Conservation (phyloP, 305 asterid genomes). For the Lippia alba region DNA sequence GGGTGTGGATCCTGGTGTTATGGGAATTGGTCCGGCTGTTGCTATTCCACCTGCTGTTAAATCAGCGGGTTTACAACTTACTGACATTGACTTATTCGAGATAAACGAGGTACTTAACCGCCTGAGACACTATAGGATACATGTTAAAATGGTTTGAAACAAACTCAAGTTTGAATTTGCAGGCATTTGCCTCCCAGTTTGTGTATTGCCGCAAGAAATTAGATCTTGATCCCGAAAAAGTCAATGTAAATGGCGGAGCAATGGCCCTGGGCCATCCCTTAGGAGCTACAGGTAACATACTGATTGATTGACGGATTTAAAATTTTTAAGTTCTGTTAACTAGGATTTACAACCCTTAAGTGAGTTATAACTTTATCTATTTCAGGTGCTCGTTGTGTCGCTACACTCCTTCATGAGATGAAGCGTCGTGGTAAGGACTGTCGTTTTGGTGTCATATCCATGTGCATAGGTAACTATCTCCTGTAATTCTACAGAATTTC, state of each 20-base stretch:
- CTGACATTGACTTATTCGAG: slow-evolving; percentile 76
- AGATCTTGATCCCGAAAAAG: slow-evolving; percentile 74
- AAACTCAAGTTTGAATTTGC: slow-evolving; percentile 27
- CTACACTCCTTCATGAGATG: slow-evolving; percentile 89
- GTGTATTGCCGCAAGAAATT: slow-evolving; percentile 84
- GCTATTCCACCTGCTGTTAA: slow-evolving; percentile 97
- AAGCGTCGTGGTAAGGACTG: slow-evolving; percentile 85
- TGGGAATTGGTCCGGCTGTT: slow-evolving; percentile 95
- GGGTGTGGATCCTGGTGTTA: slow-evolving; percentile 95
- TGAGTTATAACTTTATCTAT: slow-evolving; percentile 4
- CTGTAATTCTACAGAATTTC: too few species aligned
- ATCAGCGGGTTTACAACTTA: slow-evolving; percentile 77
- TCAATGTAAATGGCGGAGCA: slow-evolving; percentile 97
- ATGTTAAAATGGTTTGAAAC: slow-evolving; percentile 1
- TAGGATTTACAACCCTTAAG: too few species aligned
- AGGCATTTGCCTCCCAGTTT: slow-evolving; percentile 96
- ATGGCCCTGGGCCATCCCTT: slow-evolving; percentile 95
- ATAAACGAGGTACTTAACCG: slow-evolving; percentile 75
- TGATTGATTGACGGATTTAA: too few species aligned
- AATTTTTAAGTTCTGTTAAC: too few species aligned
- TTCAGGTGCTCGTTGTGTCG: slow-evolving; percentile 90
- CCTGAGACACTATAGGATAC: background rate
- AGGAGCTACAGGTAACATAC: slow-evolving; percentile 77
- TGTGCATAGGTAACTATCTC: slow-evolving; percentile 61
- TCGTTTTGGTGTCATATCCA: slow-evolving; percentile 87